Base-by-base conservation (phyloP, 805 yeast species). In the Jamesozyma hellenica region DNA sequence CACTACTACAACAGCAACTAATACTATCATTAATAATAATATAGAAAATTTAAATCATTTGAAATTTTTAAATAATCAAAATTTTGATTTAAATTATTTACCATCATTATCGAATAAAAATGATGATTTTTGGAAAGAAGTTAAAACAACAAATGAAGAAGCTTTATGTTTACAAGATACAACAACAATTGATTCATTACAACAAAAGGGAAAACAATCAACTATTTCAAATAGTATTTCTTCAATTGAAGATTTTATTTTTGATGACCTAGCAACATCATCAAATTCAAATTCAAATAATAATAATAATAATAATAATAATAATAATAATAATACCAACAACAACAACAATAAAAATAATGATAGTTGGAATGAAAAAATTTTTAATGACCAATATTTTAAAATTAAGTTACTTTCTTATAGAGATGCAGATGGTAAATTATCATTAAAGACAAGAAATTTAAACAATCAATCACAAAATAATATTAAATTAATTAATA, bases 61-160 rank as follows among this genome's bases (percentile, higher is more conserved):
- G 38, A 32, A 18, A 11, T 8, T 33, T 4, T 15, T 18, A 4
- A 17, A 32, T 18, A 21, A 13, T 28, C 28, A 35, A 10, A 12
- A 28, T 3, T 33, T 29, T 23, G 23, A 27, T 10, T 33, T 19
- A 13, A 31, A 14, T 9, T 28, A 17, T n/a, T 30, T 38, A 28
- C 21, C 33, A n/a, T 25, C 36, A 23, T 35, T 28, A 11, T 14
- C 29, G 19, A 37, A 40, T 26, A 21, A 28, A 11, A 52, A 51
- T 34, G 52, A 47, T 18, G 63, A 58, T 40, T 58, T 58, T 39
- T 58, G 63, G 63, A 57, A 56, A 35, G 61, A 55, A 34, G 60
- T 58, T 15, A 49, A 46, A 12, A 35, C 45, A n/a, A 50, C 57
- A n/a, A 43, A 44, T 14, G 53, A 53, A 36, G 56, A 51, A 18